Evolutionary conservation across 768 basidiomycete genomes (phyloP), one percentile per base, ranked within the genome.

Genomic region (Pluteus cervinus): DNA sequence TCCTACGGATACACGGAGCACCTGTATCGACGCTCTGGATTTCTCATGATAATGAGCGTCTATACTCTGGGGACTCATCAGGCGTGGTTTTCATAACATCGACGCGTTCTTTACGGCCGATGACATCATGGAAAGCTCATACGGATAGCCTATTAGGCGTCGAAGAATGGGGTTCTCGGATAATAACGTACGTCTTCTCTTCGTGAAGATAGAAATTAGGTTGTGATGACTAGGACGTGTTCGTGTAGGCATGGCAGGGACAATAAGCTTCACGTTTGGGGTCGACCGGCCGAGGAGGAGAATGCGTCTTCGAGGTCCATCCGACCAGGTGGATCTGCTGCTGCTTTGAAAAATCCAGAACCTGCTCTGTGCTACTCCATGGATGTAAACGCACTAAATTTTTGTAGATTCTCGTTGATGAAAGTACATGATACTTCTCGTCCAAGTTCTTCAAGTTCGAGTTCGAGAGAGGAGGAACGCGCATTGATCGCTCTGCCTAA

Each of bases 361-460:
- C 85, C 86, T 3, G 42, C 53, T 5, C 55, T 86, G 3, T 54
- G 61, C 8, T 83, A 81, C 48, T 83, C 85, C 0, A 61, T 98
- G 56, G 86, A 91, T 50, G 81, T 93, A 42, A 99, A 99, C 53
- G 81, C 94, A 2, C 69, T 98, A 39, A 96, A 94, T 52, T 97
- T 85, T 56, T 98, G 94, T 59, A 78, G 84, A 2, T 92, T 96
- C 58, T 84, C 87, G 5, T 63, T 97, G 3, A 54, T 85, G 22
- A 49, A 25, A 22, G 37, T 43, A 24, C n/a, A n/a, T n/a, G n/a
- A n/a, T n/a, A n/a, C n/a, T n/a, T n/a, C n/a, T n/a, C n/a, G n/a
- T n/a, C n/a, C n/a, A n/a, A n/a, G n/a, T n/a, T 16, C 29, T 29
- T 15, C 37, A 20, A 20, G 15, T 11, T 15, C 28, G 4, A 29